phyloP scores from a whole-genome alignment of 805 yeast species.

The Suhomyces canberraensis region DNA sequence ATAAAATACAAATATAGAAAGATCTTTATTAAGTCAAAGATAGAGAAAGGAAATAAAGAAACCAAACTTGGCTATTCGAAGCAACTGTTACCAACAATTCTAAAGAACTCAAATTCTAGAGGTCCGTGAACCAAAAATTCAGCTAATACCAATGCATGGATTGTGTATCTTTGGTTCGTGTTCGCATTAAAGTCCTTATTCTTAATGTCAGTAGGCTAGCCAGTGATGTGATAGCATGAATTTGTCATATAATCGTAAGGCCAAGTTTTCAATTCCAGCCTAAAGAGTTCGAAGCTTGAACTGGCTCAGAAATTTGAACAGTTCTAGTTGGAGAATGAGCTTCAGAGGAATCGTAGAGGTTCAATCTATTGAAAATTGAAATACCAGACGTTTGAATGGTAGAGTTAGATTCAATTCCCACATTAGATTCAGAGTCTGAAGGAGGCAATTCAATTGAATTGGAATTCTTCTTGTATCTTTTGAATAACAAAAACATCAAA shows the following conservation, averaged over 20 bases:
- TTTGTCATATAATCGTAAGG: not conserved
- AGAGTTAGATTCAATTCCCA: conserved; percentile 21
- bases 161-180: no score
- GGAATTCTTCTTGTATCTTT: conserved; percentile 43
- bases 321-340: conserved; percentile 24
- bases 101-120: not conserved
- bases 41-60: not conserved
- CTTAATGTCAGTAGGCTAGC: not conserved
- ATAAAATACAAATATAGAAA: not conserved
- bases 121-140: not conserved
- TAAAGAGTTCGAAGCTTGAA: conserved; percentile 65
- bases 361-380: conserved; percentile 25
- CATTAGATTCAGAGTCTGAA: conserved; percentile 37
- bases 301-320: conserved; percentile 59
- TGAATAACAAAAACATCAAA: conserved; percentile 53
- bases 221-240: no score
- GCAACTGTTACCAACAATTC: not conserved
- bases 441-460: conserved; percentile 38
- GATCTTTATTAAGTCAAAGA: not conserved
- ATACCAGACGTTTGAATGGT: conserved; percentile 21
- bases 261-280: conserved; percentile 48
- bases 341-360: conserved; percentile 8
- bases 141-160: not conserved
- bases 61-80: not conserved
- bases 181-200: no score